Evolutionary conservation across 768 basidiomycete species (phyloP), one percentile per base, ranked within the genome.

Genomic region (Coprinellus aureogranulatus): DNA sequence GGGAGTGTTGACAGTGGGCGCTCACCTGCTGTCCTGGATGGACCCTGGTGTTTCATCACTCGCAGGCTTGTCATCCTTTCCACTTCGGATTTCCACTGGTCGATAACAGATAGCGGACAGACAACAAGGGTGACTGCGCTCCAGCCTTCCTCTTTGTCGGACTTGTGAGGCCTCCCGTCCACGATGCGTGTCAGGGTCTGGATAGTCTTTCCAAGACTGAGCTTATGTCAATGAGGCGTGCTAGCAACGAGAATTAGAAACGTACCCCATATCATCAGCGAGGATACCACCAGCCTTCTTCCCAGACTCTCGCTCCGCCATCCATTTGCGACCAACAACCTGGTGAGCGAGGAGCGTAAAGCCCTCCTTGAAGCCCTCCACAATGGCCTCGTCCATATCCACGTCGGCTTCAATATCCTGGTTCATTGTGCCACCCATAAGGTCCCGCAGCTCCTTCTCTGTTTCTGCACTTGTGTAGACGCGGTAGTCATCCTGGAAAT

Each of bases 21-120:
- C 81, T 37, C 61, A 91, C 90, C 81, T 39, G 84, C 84, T 1
- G 90, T 82, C 25, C 96, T 81, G 28, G 66, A 76, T 5, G 87
- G 67, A 0, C 96, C 97, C 47, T 98, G 94, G 68, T 98, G 94
- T 53, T 90, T 85, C 14, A 87, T 70, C 3, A 96, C 92, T 0
- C 77, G 81, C 5, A 96, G 74, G 1, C 77, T 77, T 2, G 79
- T 84, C 76, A 89, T 86, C 63, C 87, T 91, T 53, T 81, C 70
- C 46, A 94, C 85, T 69, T 99, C 96, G 8, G 83, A 77, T 10
- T 87, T 87, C 96, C 96, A 99, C 70, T 99, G 97, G 12, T 82
- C 81, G 54, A 97, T 86, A 12, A 99, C 83, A 14, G 90, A 84
- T 12, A 97, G 80, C 2, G 96, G 96, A 52, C 89, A 91, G 28